Percentiles rank a stretch among this genome's conserved stretches.
phyloP scores from a whole-genome alignment of 805 yeast genomes.

The Barnettozyma californica region DNA sequence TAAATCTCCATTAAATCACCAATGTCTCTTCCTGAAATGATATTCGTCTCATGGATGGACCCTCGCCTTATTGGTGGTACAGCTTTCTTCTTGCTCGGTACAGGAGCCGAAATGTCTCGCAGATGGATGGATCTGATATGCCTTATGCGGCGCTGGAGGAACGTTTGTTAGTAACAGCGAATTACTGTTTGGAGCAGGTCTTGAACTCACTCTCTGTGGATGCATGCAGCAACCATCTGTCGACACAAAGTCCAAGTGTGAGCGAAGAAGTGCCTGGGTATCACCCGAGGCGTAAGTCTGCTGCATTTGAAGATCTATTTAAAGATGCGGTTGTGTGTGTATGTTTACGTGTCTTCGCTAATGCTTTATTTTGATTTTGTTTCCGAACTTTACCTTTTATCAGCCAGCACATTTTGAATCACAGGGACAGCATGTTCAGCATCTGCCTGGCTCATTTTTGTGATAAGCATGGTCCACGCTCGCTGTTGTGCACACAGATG shows the following conservation, averaged over 20 bases:
- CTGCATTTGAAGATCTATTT: neutral
- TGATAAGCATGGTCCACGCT: conserved; percentile 71
- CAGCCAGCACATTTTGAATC: neutral
- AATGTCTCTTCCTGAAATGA: neutral
- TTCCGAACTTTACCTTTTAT: neutral
- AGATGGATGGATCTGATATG: conserved; percentile 18
- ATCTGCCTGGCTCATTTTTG: conserved; percentile 68
- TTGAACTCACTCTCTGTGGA: conserved; percentile 15
- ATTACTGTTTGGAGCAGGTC: neutral
- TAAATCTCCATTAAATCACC: conserved; percentile 16
- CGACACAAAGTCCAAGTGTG: conserved; percentile 4
- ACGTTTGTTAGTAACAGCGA: conserved; percentile 1
- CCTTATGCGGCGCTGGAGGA: conserved; percentile 19
- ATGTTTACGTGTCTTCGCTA: neutral
- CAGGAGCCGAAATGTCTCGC: conserved; percentile 13
- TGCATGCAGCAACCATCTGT: conserved; percentile 15
- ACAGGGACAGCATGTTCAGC: conserved; percentile 27
- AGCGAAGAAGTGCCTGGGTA: neutral
- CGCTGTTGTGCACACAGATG: conserved; percentile 57
- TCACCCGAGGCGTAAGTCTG: conserved; percentile 7
- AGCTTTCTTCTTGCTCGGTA: neutral
- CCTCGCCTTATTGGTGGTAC: neutral
- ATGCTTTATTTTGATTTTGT: neutral
- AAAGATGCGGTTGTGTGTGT: neutral
- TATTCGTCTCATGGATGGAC: neutral